phyloP scores from a whole-genome alignment of 768 basidiomycete species.

The Podaxis sp. region DNA sequence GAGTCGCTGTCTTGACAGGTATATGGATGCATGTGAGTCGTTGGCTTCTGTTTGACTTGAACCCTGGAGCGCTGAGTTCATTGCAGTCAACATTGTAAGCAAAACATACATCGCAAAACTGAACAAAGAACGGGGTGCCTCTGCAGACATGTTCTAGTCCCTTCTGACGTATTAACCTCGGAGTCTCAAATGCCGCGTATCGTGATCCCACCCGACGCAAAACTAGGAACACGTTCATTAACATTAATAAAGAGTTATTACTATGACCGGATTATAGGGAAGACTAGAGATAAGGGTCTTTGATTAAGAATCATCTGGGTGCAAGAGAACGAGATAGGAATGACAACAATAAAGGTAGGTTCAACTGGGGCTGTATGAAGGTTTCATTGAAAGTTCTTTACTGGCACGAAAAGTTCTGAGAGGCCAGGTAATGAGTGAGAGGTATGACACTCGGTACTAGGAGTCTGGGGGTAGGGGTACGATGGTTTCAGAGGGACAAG shows the following conservation, averaged over 20 bases:
- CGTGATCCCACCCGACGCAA: neutral
- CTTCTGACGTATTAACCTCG: neutral
- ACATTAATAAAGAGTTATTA: neutral
- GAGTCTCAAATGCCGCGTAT: neutral
- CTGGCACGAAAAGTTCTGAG: neutral
- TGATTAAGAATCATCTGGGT: too few relatives aligned
- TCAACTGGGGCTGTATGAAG: neutral
- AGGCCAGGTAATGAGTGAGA: neutral
- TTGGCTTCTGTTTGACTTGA: neutral
- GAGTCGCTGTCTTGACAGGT: conserved; percentile 74
- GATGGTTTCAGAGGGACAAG: neutral
- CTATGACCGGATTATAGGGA: neutral
- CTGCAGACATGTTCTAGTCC: conserved; percentile 22
- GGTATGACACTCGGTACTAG: neutral
- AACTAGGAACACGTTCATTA: neutral
- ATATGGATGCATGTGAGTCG: conserved; percentile 80
- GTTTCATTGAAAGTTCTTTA: neutral
- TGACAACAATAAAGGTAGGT: neutral
- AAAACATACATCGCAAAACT: conserved; percentile 63
- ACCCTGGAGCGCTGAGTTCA: neutral
- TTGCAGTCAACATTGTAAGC: conserved; percentile 77
- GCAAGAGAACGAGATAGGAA: neutral
- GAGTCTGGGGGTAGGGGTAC: neutral
- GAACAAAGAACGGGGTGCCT: conserved; percentile 44
- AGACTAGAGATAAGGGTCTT: neutral